Evolutionary conservation across 129 eudicot genomes (phyloP), one percentile per base, ranked within the genome.

Genomic region (Gnaphalium uliginosum): DNA sequence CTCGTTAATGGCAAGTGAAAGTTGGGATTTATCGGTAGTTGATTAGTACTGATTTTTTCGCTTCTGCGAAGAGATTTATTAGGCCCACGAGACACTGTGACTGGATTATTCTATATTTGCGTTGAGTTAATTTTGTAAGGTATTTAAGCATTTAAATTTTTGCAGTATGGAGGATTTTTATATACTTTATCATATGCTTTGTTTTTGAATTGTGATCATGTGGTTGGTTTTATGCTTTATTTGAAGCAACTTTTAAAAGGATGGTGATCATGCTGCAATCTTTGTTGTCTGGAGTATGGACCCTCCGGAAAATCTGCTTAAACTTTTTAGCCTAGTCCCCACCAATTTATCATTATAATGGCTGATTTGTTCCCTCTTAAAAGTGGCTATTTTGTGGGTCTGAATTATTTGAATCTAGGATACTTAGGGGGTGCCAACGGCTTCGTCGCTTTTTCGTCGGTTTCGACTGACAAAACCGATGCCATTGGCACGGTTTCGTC

Each of bases 1-100:
- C 23, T 80, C 32, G 37, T 41, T 21, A 73, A 80, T 66, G 83
- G 79, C 75, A 80, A 80, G 64, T 80, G 79, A 80, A 66, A 54
- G 29, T 41, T n/a, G 29, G 48, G 71, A n/a, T 33, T 29, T 30
- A 37, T 21, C 24, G 1, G 51, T 79, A 79, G 83, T 56, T 73
- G 66, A 57, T 73, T 80, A 13, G 69, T 73, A 73, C 63, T 57
- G 19, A 39, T 58, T 24, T 73, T n/a, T 73, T 19, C 77, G 39
- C 56, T 35, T 58, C 8, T 4, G 77, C 68, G 39, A 58, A 73
- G 24, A 73, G 77, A 57, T 66, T 74, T 74, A 21, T 73, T 73
- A 79, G 75, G 67, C 35, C 67, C 32, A 17, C 25, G 37, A 15
- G 19, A 15, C 35, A 25, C 30, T 19, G 71, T 35, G 62, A 62